Base-by-base conservation (phyloP, 1,284 basidiomycete genomes). In the Nidula niveotomentosa region DNA sequence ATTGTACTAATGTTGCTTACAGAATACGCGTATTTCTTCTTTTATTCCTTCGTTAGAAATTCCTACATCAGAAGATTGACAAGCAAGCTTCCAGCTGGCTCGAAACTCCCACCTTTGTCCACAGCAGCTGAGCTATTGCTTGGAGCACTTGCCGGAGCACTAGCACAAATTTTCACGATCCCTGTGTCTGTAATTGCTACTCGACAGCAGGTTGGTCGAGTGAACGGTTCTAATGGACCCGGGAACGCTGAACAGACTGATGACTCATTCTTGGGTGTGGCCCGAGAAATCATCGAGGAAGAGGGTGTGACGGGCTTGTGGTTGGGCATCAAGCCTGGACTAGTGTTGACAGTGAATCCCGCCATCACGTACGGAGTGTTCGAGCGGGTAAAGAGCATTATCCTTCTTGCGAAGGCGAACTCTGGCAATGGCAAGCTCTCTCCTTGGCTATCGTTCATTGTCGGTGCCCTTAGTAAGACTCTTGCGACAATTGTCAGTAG, bases 21-120 rank as follows among this genome's bases (percentile, higher is more conserved):
- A 97, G 96, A 97, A 84, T 98, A 96, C 68, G 96, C 97, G 17
- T 99, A 99, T 78, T 99, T 99, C 80, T 98, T 98, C 83, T 98
- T 97, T 80, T 98, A 98, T 74, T 92, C 94, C 30, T 81, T 94
- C 69, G 91, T 98, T 33, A 85, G 94, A 60, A 86, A 81, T 18
- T 81, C 91, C 6, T 96, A 96, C 72, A 84, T 89, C 62, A 86
- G 84, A 64, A 85, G 93, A 33, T 69, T 89, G 36, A 72, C 78
- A 4, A 72, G 78, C 15, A 83, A 78, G 53, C 75, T 84, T 1
- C 80, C 86, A 0, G 62, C 80, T 1, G 84, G 87, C 8, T 74
- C 81, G 15, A 85, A 84, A 60, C 57, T 81, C 0, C 78, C 83
- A 13, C 70, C 81, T 7, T 77, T 95, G 12, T 90, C 88, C 3